Percentiles rank a stretch among this genome's conserved stretches.
These are phyloP conservation scores for Pilobolus umbonatus DNA, from an alignment of 192 early-diverging fungal genomes.

Conservation along the genomic window DNA sequence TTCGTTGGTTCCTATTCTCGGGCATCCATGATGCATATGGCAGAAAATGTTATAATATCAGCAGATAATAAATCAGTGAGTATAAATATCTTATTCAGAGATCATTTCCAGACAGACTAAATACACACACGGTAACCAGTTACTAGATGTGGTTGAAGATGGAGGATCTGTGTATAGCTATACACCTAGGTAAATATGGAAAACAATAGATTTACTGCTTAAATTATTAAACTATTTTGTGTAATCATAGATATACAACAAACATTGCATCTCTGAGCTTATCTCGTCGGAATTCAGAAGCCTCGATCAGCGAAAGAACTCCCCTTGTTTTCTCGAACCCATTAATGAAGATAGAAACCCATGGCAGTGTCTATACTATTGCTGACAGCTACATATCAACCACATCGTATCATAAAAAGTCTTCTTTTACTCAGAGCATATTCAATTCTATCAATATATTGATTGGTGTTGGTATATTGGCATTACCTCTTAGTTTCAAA, in stretches of 20 bases:
- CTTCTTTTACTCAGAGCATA: conserved; percentile 40
- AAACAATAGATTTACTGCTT: too few species aligned
- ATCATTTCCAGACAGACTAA: too few species aligned
- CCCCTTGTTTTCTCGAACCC: conserved; percentile 15
- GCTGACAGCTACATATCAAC: conserved; percentile 24
- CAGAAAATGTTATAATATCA: conserved; percentile 24
- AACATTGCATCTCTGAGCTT: not conserved
- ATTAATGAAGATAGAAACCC: conserved; percentile 17
- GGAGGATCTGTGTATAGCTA: too few species aligned
- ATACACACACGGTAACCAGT: too few species aligned
- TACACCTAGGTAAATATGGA: too few species aligned
- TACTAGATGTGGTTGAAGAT: too few species aligned
- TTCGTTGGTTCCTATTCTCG: conserved; percentile 32
- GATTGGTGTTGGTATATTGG: conserved; percentile 62
- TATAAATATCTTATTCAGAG: too few species aligned
- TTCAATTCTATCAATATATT: conserved; percentile 61
- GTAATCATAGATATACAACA: not conserved
- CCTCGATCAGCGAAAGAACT: conserved; percentile 4
- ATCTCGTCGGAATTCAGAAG: conserved; percentile 8
- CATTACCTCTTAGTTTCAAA: conserved; percentile 55
- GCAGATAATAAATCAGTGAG: not conserved
- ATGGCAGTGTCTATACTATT: conserved; percentile 22
- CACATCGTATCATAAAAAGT: conserved; percentile 21
- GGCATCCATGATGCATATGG: conserved; percentile 29
- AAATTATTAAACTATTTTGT: too few species aligned